Evolutionary conservation across 208 protist genomes (phyloP).

Genomic region (Sergeia podlipaevii): DNA sequence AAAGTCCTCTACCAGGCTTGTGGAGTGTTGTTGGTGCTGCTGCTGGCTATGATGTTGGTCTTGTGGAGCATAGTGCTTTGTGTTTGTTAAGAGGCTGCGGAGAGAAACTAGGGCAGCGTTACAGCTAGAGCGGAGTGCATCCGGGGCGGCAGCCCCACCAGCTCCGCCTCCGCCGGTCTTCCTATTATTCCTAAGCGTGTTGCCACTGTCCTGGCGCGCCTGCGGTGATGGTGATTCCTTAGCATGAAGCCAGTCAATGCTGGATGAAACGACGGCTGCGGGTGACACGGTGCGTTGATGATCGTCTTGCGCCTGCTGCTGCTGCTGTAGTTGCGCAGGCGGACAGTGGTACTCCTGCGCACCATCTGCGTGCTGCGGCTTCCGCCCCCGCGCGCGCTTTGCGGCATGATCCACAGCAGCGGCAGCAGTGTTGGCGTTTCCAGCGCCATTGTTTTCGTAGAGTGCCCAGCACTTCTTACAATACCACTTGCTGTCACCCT

Average conservation of each 20-base stretch:
- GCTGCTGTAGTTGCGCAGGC: not conserved
- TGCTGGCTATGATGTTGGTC: not conserved
- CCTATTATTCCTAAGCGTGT: too few relatives aligned
- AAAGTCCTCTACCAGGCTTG: conserved; percentile 32
- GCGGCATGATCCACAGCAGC: not conserved
- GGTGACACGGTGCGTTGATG: too few relatives aligned
- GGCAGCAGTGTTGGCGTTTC: not conserved
- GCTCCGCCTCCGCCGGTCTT: conserved; percentile 3
- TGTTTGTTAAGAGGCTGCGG: conserved; percentile 27
- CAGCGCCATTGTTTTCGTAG: conserved; percentile 19
- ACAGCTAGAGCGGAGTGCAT: too few relatives aligned
- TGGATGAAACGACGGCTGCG: too few relatives aligned
- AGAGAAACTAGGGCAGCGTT: conserved; percentile 33
- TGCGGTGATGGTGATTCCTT: too few relatives aligned
- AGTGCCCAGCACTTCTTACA: conserved; percentile 51
- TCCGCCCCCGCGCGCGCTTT: not conserved
- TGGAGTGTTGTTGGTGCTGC: conserved; percentile 3
- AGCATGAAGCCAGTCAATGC: too few relatives aligned
- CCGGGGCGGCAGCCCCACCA: conserved; percentile 18
- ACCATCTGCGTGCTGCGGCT: not conserved
- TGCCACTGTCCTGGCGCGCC: conserved; percentile 17
- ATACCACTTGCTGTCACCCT: conserved; percentile 41
- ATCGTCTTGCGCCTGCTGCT: conserved; percentile 3
- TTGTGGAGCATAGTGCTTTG: conserved; percentile 12
- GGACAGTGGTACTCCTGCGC: not conserved